Evolutionary conservation across 192 early-diverging fungal species (phyloP), one percentile per base, ranked within the genome.

Genomic region (Funneliformis geosporum): DNA sequence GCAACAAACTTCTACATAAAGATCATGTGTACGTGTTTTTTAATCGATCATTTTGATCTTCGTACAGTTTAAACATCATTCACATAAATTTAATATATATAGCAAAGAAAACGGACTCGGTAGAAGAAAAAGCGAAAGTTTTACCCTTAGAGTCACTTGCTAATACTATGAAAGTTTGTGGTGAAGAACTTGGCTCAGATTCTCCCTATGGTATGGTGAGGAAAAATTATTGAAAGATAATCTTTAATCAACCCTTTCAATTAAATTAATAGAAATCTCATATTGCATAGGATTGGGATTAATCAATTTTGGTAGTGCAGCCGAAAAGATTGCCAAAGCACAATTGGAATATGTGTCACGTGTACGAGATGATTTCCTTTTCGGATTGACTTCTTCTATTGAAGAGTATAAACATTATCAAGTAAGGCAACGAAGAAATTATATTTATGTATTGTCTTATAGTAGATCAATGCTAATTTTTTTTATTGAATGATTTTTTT

Each of bases 31-130:
- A 80, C 46, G 80, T 71, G 21, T 59, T 14, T 42, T 60, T 72
- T 33, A 9, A 10, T 71, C 74, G 42, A 84, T 74, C 76, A 21
- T 40, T 59, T 74, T 42, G 33, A 59, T 33, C 47, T 74, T 23
- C 50, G 23, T 59, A 2, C 0, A 70, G 11, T 21, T 11, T 25
- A 16, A 44, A 11, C 1, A 8, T 40, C 21, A 46, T 8, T 70
- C 2, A 44, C 8, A 14, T 73, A 27, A 28, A 73, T 4, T 8
- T 79, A 16, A 25, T 43, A 18, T 85, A 85, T 65, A 69, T 89
- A 80, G 88, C 86, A 47, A 95, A 93, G 80, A 92, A 87, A 74
- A 92, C 92, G 83, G 87, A 89, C 27, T 87, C 89, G 72, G 83
- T 88, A 60, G 88, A 90, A 62, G 91, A 90, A 55, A 90, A 90